Evolutionary conservation across 768 basidiomycete species (phyloP).

Genomic region (Rhizopogon vesiculosus): DNA sequence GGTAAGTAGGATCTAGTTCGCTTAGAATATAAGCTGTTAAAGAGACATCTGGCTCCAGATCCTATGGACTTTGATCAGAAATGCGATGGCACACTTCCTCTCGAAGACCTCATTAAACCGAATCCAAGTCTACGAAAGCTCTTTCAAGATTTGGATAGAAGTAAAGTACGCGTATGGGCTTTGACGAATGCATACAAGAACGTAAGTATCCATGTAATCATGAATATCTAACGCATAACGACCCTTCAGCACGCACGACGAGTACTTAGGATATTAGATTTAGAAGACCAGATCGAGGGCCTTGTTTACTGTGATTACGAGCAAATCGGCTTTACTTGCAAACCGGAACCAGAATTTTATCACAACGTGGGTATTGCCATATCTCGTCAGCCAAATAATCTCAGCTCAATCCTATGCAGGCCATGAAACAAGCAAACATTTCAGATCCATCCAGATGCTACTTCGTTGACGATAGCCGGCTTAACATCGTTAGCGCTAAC

Average conservation of each 20-base stretch:
- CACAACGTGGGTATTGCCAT: conserved; percentile 36
- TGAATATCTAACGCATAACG: conserved; percentile 4
- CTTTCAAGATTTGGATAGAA: conserved; percentile 73
- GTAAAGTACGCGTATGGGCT: conserved; percentile 77
- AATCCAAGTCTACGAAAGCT: conserved; percentile 59
- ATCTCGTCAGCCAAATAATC: background rate
- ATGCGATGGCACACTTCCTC: conserved; percentile 80
- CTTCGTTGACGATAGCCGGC: conserved; percentile 75
- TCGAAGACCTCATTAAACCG: conserved; percentile 74
- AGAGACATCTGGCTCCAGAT: conserved; percentile 37
- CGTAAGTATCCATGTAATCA: conserved; percentile 35
- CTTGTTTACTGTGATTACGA: conserved; percentile 78
- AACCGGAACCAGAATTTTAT: conserved; percentile 76
- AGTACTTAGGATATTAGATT: conserved; percentile 67
- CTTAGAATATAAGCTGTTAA: background rate
- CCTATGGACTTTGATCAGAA: conserved; percentile 79
- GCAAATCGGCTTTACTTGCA: conserved; percentile 65
- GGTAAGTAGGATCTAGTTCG: conserved; percentile 35
- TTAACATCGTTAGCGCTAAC: conserved; percentile 65
- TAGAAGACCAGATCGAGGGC: conserved; percentile 70
- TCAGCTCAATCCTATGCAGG: conserved; percentile 35
- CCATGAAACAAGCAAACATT: conserved; percentile 56
- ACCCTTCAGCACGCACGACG: conserved; percentile 67
- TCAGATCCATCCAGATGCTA: conserved; percentile 66
- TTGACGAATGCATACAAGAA: conserved; percentile 80